Percentiles rank a stretch among this genome's conserved stretches.
phyloP scores from a whole-genome alignment of 192 early-diverging fungal genomes.

The Podochytrium sp. region DNA sequence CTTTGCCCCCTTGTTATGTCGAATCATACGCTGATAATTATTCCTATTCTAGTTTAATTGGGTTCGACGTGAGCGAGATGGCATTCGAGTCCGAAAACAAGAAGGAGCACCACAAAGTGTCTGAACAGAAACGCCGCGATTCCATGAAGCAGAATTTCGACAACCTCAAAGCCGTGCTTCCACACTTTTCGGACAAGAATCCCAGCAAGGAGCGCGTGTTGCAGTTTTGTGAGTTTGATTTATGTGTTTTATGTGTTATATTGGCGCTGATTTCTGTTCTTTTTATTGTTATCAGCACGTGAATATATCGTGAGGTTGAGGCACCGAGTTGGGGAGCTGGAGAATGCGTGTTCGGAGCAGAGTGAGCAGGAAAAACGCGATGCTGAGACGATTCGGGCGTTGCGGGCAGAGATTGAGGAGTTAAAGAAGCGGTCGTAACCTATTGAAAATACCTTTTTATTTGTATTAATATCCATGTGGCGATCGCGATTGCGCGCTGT shows the following conservation, averaged over 20 bases:
- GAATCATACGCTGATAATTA: too few species aligned
- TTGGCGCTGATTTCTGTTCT: not conserved
- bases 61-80: conserved; percentile 75
- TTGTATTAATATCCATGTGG: too few species aligned
- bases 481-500: too few species aligned
- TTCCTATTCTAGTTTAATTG: conserved; percentile 51
- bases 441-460: too few species aligned
- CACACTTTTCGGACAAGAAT: conserved; percentile 77
- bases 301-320: conserved; percentile 37
- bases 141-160: conserved; percentile 92
- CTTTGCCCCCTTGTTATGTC: not conserved
- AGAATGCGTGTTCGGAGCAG: not conserved
- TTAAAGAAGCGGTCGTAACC: conserved; percentile 14
- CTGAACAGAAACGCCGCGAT: conserved; percentile 95
- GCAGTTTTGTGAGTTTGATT: conserved; percentile 53
- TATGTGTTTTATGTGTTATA: not conserved
- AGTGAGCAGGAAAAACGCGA: conserved; percentile 29
- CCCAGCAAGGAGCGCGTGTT: conserved; percentile 87
- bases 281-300: conserved; percentile 24
- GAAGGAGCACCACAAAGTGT: conserved; percentile 90
- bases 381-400: conserved; percentile 4
- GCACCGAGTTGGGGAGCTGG: not conserved
- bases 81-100: conserved; percentile 79
- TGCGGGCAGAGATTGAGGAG: conserved; percentile 32
- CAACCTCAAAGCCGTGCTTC: conserved; percentile 68